Conservation (phyloP, 441 rosid genomes). For the Pelargonium citronellum region DNA sequence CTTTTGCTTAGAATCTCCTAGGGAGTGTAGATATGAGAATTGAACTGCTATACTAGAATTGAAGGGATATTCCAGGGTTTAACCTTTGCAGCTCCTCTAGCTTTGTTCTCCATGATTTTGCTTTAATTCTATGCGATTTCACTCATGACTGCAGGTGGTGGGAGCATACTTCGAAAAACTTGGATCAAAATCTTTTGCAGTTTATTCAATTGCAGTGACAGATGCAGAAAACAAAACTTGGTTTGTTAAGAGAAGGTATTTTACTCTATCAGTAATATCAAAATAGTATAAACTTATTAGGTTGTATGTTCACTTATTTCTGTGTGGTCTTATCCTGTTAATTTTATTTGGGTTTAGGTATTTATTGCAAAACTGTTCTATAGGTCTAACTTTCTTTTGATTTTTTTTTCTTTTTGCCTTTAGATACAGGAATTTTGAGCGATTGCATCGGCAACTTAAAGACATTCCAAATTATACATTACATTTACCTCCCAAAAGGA, state of each 20-base stretch:
- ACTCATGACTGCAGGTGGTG: conserved; percentile 48
- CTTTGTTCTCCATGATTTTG: neutral
- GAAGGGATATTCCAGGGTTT: conserved; percentile 8
- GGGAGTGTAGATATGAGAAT: conserved; percentile 11
- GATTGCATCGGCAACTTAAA: conserved; percentile 82
- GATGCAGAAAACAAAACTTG: conserved; percentile 72
- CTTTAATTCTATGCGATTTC: neutral
- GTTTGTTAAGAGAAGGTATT: conserved; percentile 95
- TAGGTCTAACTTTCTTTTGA: conserved; percentile 3
- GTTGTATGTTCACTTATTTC: conserved; percentile 3
- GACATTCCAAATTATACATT: conserved; percentile 93
- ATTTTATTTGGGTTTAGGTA: neutral
- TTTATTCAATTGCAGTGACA: conserved; percentile 91
- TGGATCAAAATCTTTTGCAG: conserved; percentile 93
- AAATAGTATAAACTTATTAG: neutral
- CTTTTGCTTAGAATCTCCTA: conserved; percentile 17
- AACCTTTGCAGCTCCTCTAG: conserved; percentile 8
- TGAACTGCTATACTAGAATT: conserved; percentile 14
- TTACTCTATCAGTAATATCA: conserved; percentile 18
- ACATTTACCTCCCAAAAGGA: conserved; percentile 96
- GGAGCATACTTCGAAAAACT: conserved; percentile 95
- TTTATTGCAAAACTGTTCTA: too few species aligned
- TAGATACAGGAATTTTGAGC: conserved; percentile 97
- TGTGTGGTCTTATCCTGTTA: neutral
- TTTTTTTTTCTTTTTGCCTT: conserved; percentile 18